Conservation (phyloP, 2,329 filamentous ascomycete species). For the Venturia aucupariae region DNA sequence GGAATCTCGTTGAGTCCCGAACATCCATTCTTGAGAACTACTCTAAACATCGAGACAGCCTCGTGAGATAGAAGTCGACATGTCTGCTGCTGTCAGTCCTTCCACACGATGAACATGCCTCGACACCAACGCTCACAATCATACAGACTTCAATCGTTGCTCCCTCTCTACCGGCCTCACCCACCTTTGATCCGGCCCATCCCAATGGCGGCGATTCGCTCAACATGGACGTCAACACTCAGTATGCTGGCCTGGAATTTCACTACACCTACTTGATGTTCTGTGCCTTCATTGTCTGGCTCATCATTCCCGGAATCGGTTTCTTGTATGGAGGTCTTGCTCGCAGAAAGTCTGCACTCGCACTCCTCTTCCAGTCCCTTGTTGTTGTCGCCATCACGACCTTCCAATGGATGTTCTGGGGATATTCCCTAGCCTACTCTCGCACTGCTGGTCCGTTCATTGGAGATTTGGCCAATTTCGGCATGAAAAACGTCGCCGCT, state of each 20-base stretch:
- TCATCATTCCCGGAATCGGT: constrained; percentile 59
- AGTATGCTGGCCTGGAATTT: constrained; percentile 50
- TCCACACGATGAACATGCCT: background rate
- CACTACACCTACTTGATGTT: constrained; percentile 45
- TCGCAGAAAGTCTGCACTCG: constrained; percentile 51
- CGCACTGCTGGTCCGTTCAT: constrained; percentile 53
- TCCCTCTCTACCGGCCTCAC: constrained; percentile 16
- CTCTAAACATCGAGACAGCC: background rate
- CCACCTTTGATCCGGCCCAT: constrained; percentile 31
- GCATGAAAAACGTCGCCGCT: constrained; percentile 50
- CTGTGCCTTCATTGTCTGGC: constrained; percentile 44
- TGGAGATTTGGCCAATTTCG: constrained; percentile 52
- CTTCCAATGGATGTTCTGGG: constrained; percentile 23
- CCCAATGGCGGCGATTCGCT: constrained; percentile 48
- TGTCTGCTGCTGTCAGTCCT: background rate
- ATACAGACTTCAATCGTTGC: background rate
- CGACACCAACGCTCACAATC: background rate
- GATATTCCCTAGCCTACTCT: constrained; percentile 54
- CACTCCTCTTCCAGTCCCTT: constrained; percentile 54
- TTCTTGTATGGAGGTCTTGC: constrained; percentile 56
- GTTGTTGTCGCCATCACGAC: constrained; percentile 43
- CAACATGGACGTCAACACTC: constrained; percentile 46
- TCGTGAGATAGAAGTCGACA: background rate
- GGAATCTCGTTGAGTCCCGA: too few species aligned
- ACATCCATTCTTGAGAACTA: background rate